Base-by-base conservation (phyloP, 2,329 filamentous ascomycete genomes). In the Pseudocercospora fijiensis region DNA sequence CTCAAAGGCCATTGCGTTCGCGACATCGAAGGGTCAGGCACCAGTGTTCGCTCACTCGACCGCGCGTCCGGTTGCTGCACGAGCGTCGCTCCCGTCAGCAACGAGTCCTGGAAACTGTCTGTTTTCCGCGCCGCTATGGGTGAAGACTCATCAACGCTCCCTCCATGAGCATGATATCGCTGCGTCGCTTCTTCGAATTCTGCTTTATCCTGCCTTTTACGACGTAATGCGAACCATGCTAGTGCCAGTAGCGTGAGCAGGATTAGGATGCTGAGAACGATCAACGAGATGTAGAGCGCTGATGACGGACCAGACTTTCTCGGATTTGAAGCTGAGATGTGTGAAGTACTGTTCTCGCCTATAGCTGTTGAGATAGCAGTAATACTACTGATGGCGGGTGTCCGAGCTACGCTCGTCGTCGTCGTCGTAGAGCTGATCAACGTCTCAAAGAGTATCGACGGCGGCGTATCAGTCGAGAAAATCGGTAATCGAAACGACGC, bases 201-300 rank as follows among this genome's bases (percentile, higher is more conserved):
- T 18, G 43, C 3, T 37, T 51, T 56, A 27, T 30, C 49, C 45
- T 49, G 56, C 3, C 56, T 37, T n/a, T n/a, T 55, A 28, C 65
- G 59, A 4, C 59, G 30, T 28, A 56, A 58, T 24, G 41, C 57
- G 43, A 60, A 57, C 59, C 62, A 62, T 24, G 53, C 59, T 24
- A 66, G 13, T 18, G 59, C 33, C 5, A 64, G 49, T 3, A 57
- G 30, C 18, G 33, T 51, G 26, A 62, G n/a, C 4, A 66, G 51
- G 43, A 61, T 57, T 2, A 64, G 26, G n/a, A 33, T 27, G 33
- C 62, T 59, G n/a, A 64, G 57, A 51, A 64, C 59, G 41, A 64
- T 57, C 7, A 63, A 20, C 2, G 61, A 41, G 26, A 63, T 45
- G 55, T 58, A 58, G 10, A 63, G 56, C 22, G 53, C 56, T 52